These are phyloP conservation scores for Fagus sylvatica DNA, from an alignment of 306 rosid species.

Conservation along the genomic window DNA sequence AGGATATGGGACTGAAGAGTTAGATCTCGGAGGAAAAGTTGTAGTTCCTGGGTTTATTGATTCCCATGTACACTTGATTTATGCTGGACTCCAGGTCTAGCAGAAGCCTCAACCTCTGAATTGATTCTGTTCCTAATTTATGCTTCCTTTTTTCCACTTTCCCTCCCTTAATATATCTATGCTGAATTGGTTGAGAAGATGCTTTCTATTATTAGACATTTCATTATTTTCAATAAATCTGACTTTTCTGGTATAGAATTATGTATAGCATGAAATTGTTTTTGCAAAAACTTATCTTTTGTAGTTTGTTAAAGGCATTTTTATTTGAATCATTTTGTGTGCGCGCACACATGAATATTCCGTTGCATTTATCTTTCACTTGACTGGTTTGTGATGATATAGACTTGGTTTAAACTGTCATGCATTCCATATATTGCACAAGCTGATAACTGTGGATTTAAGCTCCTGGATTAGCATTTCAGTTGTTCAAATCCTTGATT, in stretches of 20 bases:
- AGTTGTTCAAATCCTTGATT: neutral
- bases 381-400: neutral
- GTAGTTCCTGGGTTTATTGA: conserved; percentile 92
- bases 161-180: neutral
- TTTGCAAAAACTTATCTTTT: neutral
- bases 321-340: neutral
- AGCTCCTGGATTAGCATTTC: neutral
- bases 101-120: conserved; percentile 3
- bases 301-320: neutral
- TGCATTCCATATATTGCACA: neutral
- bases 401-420: neutral
- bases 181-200: neutral
- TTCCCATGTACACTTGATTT: conserved; percentile 73
- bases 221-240: neutral
- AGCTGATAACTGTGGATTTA: neutral
- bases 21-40: conserved; percentile 70
- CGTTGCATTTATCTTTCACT: neutral
- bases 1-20: conserved; percentile 56
- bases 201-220: neutral
- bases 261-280: neutral
- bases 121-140: neutral
- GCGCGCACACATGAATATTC: neutral
- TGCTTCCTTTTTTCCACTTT: neutral
- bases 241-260: neutral
- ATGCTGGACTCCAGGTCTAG: conserved; percentile 74